Evolutionary conservation across 345 rosid genomes (phyloP).

Genomic region (Mallotus nudiflorus): DNA sequence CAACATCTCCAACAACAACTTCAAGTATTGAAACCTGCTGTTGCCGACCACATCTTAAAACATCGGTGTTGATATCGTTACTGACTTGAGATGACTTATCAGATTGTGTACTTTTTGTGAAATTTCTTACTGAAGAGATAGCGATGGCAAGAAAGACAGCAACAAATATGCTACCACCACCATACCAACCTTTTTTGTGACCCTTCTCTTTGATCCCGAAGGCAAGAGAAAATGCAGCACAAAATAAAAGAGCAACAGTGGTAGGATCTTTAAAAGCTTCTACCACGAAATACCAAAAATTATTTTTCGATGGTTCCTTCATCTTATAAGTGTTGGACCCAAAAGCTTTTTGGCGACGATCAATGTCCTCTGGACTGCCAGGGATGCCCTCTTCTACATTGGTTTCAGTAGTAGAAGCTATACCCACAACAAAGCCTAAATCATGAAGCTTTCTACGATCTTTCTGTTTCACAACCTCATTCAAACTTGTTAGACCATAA

Average conservation of each 20-base stretch:
- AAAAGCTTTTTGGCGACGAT: constrained; percentile 40
- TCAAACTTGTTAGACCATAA: constrained; percentile 31
- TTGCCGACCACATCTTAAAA: constrained; percentile 13
- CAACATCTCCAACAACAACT: too few relatives aligned
- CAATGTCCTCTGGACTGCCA: constrained; percentile 33
- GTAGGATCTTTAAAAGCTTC: constrained; percentile 34
- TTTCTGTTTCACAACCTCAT: constrained; percentile 43
- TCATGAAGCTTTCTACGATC: constrained; percentile 28
- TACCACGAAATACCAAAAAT: constrained; percentile 27
- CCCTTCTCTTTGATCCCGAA: constrained; percentile 33
- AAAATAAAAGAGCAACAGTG: constrained; percentile 28
- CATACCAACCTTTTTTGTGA: constrained; percentile 24
- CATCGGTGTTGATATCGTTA: constrained; percentile 17
- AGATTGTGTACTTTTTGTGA: constrained; percentile 18
- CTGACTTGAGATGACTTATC: constrained; percentile 15
- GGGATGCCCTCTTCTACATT: constrained; percentile 38
- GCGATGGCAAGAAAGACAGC: constrained; percentile 29
- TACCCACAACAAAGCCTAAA: constrained; percentile 40
- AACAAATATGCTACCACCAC: constrained; percentile 30
- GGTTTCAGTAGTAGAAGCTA: constrained; percentile 44
- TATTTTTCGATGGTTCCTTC: constrained; percentile 51
- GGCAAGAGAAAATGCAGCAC: constrained; percentile 34
- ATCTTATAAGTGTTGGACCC: constrained; percentile 71
- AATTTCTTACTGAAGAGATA: constrained; percentile 23
- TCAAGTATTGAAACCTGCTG: constrained; percentile 20